A percentile compares a stretch with the other conserved stretches of the same genome.
phyloP scores from a whole-genome alignment of 164 flowering plant species.

The Echeveria elegans region DNA sequence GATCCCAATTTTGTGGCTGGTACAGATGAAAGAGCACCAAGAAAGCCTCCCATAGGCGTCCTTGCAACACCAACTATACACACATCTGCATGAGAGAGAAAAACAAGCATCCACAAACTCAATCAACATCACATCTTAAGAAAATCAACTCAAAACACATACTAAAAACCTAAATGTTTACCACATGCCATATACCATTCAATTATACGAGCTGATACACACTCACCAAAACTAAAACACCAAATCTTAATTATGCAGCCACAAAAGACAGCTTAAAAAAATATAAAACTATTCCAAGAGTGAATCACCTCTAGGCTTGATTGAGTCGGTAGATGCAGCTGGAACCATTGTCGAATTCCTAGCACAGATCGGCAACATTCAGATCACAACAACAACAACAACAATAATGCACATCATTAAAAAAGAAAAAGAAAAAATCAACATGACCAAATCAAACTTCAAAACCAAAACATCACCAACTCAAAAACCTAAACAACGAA shows the following conservation, averaged over 20 bases:
- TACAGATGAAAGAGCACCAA: constrained; percentile 77
- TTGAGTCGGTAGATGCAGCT: constrained; percentile 29
- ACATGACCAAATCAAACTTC: no score
- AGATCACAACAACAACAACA: background rate
- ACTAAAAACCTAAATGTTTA: no score
- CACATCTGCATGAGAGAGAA: constrained; percentile 50
- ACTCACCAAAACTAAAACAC: no score
- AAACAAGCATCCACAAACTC: background rate
- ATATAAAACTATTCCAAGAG: background rate
- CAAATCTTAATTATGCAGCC: no score
- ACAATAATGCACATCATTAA: background rate
- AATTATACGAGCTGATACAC: no score
- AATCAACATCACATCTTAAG: background rate
- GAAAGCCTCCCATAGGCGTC: constrained; percentile 93
- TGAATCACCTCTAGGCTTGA: constrained; percentile 41
- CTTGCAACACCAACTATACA: constrained; percentile 95
- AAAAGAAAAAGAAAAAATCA: background rate
- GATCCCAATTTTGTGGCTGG: constrained; percentile 90
- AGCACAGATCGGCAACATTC: constrained; percentile 10
- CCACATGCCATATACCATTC: no score
- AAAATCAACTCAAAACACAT: background rate
- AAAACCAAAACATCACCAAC: no score
- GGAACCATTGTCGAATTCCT: constrained; percentile 28
- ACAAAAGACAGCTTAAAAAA: background rate
- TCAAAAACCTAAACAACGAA: no score